These are phyloP conservation scores for Sporobolus alterniflorus DNA, from an alignment of 202 grass and related monocot species.

Conservation along the genomic window DNA sequence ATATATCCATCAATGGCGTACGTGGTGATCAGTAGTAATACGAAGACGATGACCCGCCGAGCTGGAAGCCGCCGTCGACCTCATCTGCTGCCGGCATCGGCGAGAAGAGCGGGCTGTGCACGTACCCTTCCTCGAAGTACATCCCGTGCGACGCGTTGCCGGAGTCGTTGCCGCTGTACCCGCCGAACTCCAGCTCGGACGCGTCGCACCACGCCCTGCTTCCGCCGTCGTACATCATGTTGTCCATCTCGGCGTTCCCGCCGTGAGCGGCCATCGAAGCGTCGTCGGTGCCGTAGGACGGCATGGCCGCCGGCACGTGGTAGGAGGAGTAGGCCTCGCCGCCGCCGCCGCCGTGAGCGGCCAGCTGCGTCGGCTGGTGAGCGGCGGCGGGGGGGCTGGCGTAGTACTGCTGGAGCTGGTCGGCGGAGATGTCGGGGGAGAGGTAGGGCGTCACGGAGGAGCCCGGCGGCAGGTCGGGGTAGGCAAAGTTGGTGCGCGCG, in stretches of 20 bases:
- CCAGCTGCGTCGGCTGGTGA: not conserved
- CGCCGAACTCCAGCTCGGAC: slow-evolving; percentile 49
- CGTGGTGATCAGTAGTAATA: slow-evolving; percentile 55
- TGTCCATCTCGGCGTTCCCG: not conserved
- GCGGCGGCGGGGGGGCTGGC: slow-evolving; percentile 6
- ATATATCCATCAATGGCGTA: no score
- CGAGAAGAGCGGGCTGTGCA: slow-evolving; percentile 89
- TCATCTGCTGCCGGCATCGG: slow-evolving; percentile 85
- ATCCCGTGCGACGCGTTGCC: slow-evolving; percentile 42
- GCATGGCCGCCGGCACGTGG: not conserved
- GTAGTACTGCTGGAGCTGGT: slow-evolving; percentile 39
- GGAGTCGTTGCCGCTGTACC: slow-evolving; percentile 3
- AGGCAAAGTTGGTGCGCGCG: slow-evolving; percentile 92
- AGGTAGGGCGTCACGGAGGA: slow-evolving; percentile 88
- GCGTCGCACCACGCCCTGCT: slow-evolving; percentile 56
- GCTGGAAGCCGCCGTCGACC: slow-evolving; percentile 78
- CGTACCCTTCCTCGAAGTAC: slow-evolving; percentile 92
- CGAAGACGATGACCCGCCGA: slow-evolving; percentile 63
- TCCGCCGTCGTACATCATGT: slow-evolving; percentile 4
- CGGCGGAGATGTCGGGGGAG: slow-evolving; percentile 69
- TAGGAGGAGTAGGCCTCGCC: slow-evolving; percentile 5
- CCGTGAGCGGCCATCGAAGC: not conserved
- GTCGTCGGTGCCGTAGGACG: not conserved
- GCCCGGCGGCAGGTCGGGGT: slow-evolving; percentile 82
- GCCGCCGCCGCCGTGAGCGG: not conserved